Conservation (phyloP, 2,329 filamentous ascomycete genomes). For the Colletotrichum sp. region DNA sequence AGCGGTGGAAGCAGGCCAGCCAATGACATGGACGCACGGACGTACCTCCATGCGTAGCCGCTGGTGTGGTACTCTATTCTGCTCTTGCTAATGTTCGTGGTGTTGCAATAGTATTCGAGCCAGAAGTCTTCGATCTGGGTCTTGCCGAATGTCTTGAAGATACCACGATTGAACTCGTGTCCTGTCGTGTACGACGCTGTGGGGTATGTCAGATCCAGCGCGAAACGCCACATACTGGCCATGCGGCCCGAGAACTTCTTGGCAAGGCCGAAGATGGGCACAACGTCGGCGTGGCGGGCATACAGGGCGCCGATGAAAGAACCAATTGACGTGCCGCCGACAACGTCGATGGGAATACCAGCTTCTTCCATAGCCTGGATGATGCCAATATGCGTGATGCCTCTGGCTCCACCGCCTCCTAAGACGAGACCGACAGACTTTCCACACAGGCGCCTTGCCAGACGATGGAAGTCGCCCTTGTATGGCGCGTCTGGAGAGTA, state of each 20-base stretch:
- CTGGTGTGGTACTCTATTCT: constrained; percentile 92
- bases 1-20: constrained; percentile 91
- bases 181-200: constrained; percentile 97
- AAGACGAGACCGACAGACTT: constrained; percentile 95
- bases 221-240: constrained; percentile 99
- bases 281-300: constrained; percentile 93
- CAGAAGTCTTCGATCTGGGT: constrained; percentile 99
- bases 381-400: constrained; percentile 91
- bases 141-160: constrained; percentile 98
- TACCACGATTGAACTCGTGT: constrained; percentile 97
- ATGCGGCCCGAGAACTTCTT: constrained; percentile 99
- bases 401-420: constrained; percentile 90
- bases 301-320: constrained; percentile 95
- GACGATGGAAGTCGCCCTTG: constrained; percentile 95
- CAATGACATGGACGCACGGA: constrained; percentile 94
- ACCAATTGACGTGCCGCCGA: constrained; percentile 96
- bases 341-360: constrained; percentile 92
- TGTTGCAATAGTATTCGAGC: constrained; percentile 99
- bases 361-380: constrained; percentile 95
- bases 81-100: constrained; percentile 96
- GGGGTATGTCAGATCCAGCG: constrained; percentile 93
- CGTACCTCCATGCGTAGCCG: constrained; percentile 97
- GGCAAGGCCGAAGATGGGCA: constrained; percentile 93
- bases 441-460: constrained; percentile 88
- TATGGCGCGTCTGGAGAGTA: constrained; percentile 92